Percentiles rank a stretch among this genome's conserved stretches.
Conservation (phyloP, 2,329 filamentous ascomycete species). For the Colletotrichum limetticola region DNA sequence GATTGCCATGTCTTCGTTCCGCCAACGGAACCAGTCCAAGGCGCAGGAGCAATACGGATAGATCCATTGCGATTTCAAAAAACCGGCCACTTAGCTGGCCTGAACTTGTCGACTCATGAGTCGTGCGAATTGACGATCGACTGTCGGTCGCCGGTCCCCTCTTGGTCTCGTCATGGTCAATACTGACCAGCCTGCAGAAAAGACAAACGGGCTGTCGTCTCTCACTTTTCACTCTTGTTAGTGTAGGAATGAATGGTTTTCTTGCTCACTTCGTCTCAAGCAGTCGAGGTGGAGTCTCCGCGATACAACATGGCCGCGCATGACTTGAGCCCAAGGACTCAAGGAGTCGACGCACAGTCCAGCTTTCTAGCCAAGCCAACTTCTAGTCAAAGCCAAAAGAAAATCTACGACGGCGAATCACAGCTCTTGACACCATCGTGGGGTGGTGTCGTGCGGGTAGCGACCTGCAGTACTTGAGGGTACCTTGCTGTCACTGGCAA, state of each 20-base stretch:
- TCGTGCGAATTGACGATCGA: conserved; percentile 14
- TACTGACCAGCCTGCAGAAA: background rate
- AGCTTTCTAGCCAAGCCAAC: conserved; percentile 6
- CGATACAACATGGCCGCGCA: conserved; percentile 24
- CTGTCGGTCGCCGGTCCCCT: conserved; percentile 19
- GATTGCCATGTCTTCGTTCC: background rate
- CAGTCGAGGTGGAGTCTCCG: conserved; percentile 19
- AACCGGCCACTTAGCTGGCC: background rate
- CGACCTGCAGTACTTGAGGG: conserved; percentile 12
- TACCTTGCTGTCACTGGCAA: conserved; percentile 22
- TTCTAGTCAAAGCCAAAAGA: conserved; percentile 11
- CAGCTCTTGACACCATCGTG: conserved; percentile 5
- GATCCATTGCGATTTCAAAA: conserved; percentile 13
- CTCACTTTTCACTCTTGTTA: background rate
- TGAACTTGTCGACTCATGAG: conserved; percentile 17
- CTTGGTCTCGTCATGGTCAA: conserved; percentile 10
- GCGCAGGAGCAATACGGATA: background rate
- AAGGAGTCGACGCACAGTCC: conserved; percentile 25
- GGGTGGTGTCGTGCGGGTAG: conserved; percentile 17
- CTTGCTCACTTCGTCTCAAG: background rate
- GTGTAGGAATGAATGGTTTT: background rate
- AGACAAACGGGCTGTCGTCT: background rate
- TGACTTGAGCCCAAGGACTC: conserved; percentile 10
- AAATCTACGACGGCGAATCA: conserved; percentile 30
- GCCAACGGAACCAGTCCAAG: background rate